A percentile compares a stretch with the other conserved stretches of the same genome.
These are phyloP conservation scores for Polygonum maritimum DNA, from an alignment of 148 eudicot genomes.

Conservation along the genomic window DNA sequence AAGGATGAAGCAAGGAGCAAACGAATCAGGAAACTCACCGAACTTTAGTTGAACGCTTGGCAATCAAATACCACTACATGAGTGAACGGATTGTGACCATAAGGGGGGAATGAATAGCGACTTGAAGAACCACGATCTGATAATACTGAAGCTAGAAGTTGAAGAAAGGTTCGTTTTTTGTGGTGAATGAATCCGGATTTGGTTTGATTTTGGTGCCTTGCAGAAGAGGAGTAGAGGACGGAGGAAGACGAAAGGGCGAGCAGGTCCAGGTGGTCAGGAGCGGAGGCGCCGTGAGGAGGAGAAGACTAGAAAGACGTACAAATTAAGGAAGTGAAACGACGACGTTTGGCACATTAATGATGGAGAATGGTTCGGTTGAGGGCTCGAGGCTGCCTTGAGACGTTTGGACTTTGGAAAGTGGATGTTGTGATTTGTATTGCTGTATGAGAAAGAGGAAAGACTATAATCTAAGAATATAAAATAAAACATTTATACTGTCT, in stretches of 20 bases:
- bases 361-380: neutral
- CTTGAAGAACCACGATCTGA: neutral
- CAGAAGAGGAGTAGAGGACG: neutral
- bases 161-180: neutral
- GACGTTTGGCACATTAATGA: neutral
- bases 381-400: neutral
- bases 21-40: neutral
- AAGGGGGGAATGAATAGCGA: neutral
- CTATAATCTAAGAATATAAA: too few relatives aligned
- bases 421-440: too few relatives aligned
- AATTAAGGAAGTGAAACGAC: neutral
- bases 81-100: neutral
- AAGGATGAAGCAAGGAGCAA: neutral
- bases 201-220: neutral
- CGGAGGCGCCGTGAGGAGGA: neutral
- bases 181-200: neutral
- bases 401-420: neutral
- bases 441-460: too few relatives aligned
- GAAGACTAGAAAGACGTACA: neutral
- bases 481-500: too few relatives aligned
- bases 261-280: neutral
- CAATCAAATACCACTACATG: neutral
- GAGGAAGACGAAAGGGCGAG: constrained; percentile 5
- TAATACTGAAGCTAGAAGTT: neutral
- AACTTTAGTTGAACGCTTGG: too few relatives aligned